A percentile compares a stretch with the other conserved stretches of the same genome.
These are phyloP conservation scores for Podospora fimiseda DNA, from an alignment of 495 filamentous ascomycete genomes.

Conservation along the genomic window DNA sequence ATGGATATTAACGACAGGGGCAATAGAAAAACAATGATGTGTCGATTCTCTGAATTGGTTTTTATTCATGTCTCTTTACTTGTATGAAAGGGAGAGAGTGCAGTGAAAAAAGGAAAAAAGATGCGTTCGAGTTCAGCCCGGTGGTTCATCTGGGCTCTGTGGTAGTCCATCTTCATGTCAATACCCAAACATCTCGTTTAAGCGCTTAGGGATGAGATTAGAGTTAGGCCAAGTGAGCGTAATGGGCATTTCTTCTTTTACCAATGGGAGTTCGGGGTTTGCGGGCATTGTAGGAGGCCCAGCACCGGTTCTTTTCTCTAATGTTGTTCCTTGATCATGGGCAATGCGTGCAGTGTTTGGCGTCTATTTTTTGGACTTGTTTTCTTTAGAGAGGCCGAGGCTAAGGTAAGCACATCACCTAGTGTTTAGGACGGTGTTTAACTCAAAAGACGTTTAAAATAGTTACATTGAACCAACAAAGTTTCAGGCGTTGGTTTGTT, in stretches of 20 bases:
- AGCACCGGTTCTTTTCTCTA: too few relatives aligned
- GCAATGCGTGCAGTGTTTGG: too few relatives aligned
- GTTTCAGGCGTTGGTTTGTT: too few relatives aligned
- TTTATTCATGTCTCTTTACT: not conserved
- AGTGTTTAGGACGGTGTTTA: too few relatives aligned
- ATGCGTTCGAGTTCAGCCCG: not conserved
- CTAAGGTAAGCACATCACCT: too few relatives aligned
- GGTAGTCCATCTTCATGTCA: not conserved
- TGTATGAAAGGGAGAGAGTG: not conserved
- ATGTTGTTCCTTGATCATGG: too few relatives aligned
- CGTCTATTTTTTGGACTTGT: too few relatives aligned
- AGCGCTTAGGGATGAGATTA: not conserved
- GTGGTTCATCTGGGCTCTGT: not conserved
- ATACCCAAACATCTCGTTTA: constrained; percentile 3
- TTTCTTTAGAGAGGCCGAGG: too few relatives aligned
- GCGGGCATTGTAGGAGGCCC: too few relatives aligned
- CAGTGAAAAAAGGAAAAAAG: not conserved
- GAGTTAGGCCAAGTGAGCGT: constrained; percentile 3
- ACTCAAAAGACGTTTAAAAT: too few relatives aligned
- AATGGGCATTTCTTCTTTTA: not conserved
- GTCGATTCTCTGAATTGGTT: not conserved
- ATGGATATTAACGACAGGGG: not conserved
- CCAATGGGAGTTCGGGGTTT: too few relatives aligned
- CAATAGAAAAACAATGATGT: not conserved
- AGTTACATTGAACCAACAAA: too few relatives aligned